A percentile compares a stretch with the other conserved stretches of the same genome.
Conservation (phyloP, 257 asterid genomes). For the Phtheirospermum japonicum region DNA sequence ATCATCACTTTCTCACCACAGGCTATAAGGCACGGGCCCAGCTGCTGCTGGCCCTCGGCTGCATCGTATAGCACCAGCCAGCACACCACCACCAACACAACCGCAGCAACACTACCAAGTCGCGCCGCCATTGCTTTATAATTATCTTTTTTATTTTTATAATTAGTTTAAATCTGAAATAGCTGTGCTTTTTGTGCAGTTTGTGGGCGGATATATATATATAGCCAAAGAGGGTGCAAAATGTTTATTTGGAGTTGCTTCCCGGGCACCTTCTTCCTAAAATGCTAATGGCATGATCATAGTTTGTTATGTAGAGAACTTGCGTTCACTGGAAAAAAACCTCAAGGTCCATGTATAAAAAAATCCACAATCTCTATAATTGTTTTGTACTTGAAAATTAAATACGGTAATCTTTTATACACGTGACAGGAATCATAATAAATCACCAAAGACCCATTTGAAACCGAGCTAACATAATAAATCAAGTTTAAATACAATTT, state of each 20-base stretch:
- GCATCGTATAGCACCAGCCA: neutral
- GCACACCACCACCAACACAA: conserved; percentile 5
- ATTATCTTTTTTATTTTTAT: neutral
- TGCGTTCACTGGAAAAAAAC: neutral
- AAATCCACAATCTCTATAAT: no score
- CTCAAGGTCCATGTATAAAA: no score
- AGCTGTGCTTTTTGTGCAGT: neutral
- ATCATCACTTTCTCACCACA: conserved; percentile 20
- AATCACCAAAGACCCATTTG: no score
- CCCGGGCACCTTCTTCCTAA: neutral
- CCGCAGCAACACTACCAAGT: neutral
- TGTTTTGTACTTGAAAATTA: no score
- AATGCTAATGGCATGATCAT: neutral
- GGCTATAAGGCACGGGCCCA: conserved; percentile 8
- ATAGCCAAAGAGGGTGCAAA: neutral
- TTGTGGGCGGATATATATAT: neutral
- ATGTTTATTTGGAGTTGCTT: neutral
- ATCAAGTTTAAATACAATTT: no score
- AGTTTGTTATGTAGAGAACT: neutral
- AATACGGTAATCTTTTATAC: no score
- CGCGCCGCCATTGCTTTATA: neutral
- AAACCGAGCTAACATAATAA: no score
- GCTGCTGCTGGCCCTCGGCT: neutral
- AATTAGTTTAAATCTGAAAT: neutral
- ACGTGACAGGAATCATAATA: no score